Evolutionary conservation across 2,329 filamentous ascomycete species (phyloP), one percentile per base, ranked within the genome.

Genomic region (Aureobasidium sp.): DNA sequence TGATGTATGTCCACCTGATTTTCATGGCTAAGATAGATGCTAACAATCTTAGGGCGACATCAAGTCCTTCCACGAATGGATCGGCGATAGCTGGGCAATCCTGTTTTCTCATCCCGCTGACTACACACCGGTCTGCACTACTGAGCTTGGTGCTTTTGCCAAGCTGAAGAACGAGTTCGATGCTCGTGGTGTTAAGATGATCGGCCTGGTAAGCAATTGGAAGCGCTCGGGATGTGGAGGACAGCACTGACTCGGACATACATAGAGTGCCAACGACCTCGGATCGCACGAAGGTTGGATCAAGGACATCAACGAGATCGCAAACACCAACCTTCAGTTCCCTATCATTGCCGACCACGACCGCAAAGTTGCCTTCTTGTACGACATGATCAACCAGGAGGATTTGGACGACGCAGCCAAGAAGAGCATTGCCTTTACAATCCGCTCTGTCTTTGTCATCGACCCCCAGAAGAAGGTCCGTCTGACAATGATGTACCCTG

Each of bases 121-220:
- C 78, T 96, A 90, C 82, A 96, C 92, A 1, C 92, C 92, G 61
- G 92, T 96, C 64, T 97, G 92, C 83, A 97, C 92, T 67, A 97
- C 92, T 61, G 92, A 97, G 81, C 87, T 97, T 66, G 92, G 92
- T 66, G 92, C 92, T 64, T 95, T 97, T 71, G 89, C 92, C 69
- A 94, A 92, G 79, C 83, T 96, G 66, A 87, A 91, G 80, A 84
- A 86, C 70, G 91, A 96, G 77, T 96, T 97, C 78, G 83, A 86
- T 71, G 90, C 89, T 81, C 87, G 92, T 66, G 86, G 86, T 67
- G 90, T 93, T 71, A 95, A 96, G 84, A 86, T 96, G 78, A 93
- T 96, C 71, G 92, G 92, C 53, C 83, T 97, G 68, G 79, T 51
- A 63, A 3, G 26, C 12, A 37, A 13, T 15, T 9, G 43, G 20